Conservation (phyloP, 75 land plant species). For the Isoetes taiwanensis region DNA sequence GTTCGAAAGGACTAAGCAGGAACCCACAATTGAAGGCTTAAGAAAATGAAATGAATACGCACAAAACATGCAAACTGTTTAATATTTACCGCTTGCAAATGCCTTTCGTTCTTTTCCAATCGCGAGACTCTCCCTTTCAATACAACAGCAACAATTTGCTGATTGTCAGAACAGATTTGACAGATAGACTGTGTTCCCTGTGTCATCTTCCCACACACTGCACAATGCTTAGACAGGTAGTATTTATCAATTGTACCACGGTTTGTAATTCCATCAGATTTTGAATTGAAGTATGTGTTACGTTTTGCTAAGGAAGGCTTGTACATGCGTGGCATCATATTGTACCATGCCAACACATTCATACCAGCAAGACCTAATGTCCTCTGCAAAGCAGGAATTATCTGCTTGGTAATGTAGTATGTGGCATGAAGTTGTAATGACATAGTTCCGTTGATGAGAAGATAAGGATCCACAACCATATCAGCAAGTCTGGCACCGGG, state of each 20-base stretch:
- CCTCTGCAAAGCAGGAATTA: slow-evolving; percentile 84
- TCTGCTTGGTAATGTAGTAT: slow-evolving; percentile 93
- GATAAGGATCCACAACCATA: slow-evolving; percentile 82
- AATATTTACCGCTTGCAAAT: slow-evolving; percentile 69
- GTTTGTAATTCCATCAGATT: slow-evolving; percentile 7
- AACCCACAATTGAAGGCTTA: not conserved
- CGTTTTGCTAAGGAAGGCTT: slow-evolving; percentile 38
- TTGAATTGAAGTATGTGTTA: not conserved
- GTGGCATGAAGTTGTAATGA: slow-evolving; percentile 62
- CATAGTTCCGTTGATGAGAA: slow-evolving; percentile 41
- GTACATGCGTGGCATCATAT: slow-evolving; percentile 58
- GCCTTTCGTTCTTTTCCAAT: slow-evolving; percentile 66
- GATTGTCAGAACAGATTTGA: slow-evolving; percentile 33
- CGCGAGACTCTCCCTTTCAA: slow-evolving; percentile 48
- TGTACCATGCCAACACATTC: slow-evolving; percentile 59
- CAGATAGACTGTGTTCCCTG: slow-evolving; percentile 38
- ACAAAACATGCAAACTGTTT: not conserved
- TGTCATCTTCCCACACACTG: slow-evolving; percentile 62
- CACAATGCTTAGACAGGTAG: slow-evolving; percentile 67
- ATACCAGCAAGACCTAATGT: slow-evolving; percentile 81
- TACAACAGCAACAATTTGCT: slow-evolving; percentile 26
- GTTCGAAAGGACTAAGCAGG: not conserved
- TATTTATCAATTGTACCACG: slow-evolving; percentile 69
- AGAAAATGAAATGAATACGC: not conserved
- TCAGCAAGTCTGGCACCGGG: slow-evolving; percentile 88